These are phyloP conservation scores for Pichia sp. DNA, from an alignment of 1,139 yeast species.

Conservation along the genomic window DNA sequence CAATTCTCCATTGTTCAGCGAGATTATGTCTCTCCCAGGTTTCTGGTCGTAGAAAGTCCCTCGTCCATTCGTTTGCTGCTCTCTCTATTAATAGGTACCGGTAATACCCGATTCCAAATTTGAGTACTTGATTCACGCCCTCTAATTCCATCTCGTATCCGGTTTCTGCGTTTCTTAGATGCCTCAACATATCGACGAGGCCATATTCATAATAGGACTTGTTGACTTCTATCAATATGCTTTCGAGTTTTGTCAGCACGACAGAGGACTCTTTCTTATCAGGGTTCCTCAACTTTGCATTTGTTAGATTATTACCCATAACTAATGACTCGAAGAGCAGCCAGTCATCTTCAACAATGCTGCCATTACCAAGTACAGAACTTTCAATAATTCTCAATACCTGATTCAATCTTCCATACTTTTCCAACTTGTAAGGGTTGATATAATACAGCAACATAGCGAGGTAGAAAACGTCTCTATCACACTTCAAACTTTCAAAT, in stretches of 20 bases:
- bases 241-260: too few relatives aligned
- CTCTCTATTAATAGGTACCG: constrained; percentile 4
- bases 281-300: too few relatives aligned
- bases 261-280: too few relatives aligned
- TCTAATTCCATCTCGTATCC: constrained; percentile 8
- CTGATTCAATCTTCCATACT: constrained; percentile 3
- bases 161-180: constrained; percentile 7
- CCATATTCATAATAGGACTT: neutral
- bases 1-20: constrained; percentile 4
- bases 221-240: constrained; percentile 2
- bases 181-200: constrained; percentile 6
- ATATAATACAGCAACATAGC: constrained; percentile 4
- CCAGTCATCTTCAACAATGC: too few relatives aligned
- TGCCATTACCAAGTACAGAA: neutral
- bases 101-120: constrained; percentile 3
- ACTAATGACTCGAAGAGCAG: neutral
- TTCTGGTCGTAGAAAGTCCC: neutral
- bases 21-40: constrained; percentile 6
- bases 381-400: neutral
- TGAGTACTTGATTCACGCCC: neutral
- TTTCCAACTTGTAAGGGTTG: constrained; percentile 4
- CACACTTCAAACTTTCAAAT: constrained; percentile 3
- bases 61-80: constrained; percentile 8
- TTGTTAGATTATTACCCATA: too few relatives aligned
- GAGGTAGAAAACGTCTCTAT: constrained; percentile 6